These are phyloP conservation scores for Aspergillus pseudoterreus DNA, from an alignment of 2,329 filamentous ascomycete genomes.

Conservation along the genomic window DNA sequence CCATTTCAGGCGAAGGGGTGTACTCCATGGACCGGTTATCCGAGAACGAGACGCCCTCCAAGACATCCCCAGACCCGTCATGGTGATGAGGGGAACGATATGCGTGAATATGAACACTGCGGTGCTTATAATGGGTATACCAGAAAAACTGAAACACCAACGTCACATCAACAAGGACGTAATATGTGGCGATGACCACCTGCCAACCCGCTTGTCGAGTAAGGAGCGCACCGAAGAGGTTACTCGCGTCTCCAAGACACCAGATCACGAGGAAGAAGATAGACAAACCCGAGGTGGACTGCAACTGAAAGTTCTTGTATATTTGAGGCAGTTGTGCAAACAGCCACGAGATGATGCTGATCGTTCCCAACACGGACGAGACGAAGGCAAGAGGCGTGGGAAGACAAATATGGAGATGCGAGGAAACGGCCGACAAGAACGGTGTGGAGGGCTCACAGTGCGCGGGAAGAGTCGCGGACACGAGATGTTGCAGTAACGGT, in stretches of 20 bases:
- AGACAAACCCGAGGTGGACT: conserved; percentile 62
- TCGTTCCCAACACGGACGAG: conserved; percentile 57
- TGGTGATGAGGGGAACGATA: conserved; percentile 26
- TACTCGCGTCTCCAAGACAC: conserved; percentile 62
- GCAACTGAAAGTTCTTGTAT: conserved; percentile 62
- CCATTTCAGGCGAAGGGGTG: conserved; percentile 13
- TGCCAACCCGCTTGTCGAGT: conserved; percentile 65
- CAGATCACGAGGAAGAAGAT: conserved; percentile 65
- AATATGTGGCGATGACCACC: conserved; percentile 62
- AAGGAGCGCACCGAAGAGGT: conserved; percentile 60
- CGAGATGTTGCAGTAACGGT: conserved; percentile 24
- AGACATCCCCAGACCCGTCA: conserved; percentile 24
- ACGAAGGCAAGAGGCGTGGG: conserved; percentile 61
- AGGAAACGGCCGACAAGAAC: conserved; percentile 56
- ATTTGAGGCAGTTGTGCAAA: conserved; percentile 68
- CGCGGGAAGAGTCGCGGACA: conserved; percentile 45
- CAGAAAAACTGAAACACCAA: conserved; percentile 63
- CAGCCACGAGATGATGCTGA: conserved; percentile 65
- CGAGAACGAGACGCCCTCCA: conserved; percentile 36
- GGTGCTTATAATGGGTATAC: conserved; percentile 58
- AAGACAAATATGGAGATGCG: conserved; percentile 59
- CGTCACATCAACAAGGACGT: conserved; percentile 62
- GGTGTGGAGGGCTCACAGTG: conserved; percentile 59
- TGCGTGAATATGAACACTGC: conserved; percentile 35
- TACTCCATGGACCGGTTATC: conserved; percentile 25